These are phyloP conservation scores for Fusarium goolgardi DNA, from an alignment of 2,329 filamentous ascomycete species.

Conservation along the genomic window DNA sequence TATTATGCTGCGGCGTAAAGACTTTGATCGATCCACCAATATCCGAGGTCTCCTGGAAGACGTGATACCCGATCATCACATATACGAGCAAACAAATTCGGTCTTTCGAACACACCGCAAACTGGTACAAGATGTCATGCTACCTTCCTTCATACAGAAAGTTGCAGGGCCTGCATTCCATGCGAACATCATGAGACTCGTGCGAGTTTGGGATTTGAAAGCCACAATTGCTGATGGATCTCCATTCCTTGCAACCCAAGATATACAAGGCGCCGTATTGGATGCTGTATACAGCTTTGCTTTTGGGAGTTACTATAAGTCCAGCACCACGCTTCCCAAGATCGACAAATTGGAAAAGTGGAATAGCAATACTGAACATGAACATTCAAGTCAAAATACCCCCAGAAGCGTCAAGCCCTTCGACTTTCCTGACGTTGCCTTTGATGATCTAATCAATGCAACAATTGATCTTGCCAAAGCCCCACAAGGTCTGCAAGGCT, in stretches of 20 bases:
- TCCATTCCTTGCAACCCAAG: background rate
- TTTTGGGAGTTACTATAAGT: background rate
- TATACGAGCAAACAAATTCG: background rate
- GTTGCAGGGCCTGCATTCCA: background rate
- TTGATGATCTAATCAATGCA: background rate
- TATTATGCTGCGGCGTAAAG: background rate
- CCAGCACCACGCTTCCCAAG: background rate
- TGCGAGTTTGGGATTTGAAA: background rate
- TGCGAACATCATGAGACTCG: background rate
- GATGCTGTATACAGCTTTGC: background rate
- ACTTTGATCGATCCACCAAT: background rate
- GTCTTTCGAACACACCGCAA: background rate
- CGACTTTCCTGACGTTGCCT: background rate
- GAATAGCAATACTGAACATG: accelerated
- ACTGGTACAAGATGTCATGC: background rate
- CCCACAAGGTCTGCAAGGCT: background rate
- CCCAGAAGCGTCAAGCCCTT: background rate
- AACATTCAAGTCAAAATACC: accelerated
- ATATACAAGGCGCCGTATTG: background rate
- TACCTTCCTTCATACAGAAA: background rate
- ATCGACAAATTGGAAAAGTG: accelerated
- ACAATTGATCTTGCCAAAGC: conserved; percentile 1
- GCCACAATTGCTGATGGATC: background rate
- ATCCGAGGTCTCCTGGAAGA: background rate
- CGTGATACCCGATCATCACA: background rate